A percentile compares a stretch with the other conserved stretches of the same genome.
These are phyloP conservation scores for Hymenoscyphus albidus DNA, from an alignment of 2,329 filamentous ascomycete species.

Conservation along the genomic window DNA sequence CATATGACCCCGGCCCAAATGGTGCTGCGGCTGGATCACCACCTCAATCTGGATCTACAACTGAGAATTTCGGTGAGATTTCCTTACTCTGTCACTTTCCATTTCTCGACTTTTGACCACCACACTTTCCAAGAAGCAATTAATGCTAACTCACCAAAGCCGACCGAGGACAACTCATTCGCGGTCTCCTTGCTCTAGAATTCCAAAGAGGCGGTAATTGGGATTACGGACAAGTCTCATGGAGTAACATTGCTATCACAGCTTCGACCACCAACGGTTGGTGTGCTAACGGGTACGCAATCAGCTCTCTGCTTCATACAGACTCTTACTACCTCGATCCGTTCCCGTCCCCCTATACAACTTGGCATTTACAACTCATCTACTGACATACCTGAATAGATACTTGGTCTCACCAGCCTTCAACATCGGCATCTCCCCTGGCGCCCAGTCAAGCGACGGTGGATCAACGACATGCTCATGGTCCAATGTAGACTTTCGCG, in stretches of 20 bases:
- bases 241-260: slow-evolving; percentile 20
- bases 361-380: neutral
- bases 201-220: slow-evolving; percentile 18
- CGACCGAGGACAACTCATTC: slow-evolving; percentile 13
- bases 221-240: slow-evolving; percentile 25
- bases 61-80: slow-evolving; percentile 18
- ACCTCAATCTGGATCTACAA: slow-evolving; percentile 19
- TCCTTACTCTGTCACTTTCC: too few relatives aligned
- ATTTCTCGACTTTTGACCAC: neutral
- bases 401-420: slow-evolving; percentile 13
- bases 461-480: slow-evolving; percentile 17
- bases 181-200: slow-evolving; percentile 21
- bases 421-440: slow-evolving; percentile 12
- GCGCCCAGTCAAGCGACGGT: slow-evolving; percentile 5
- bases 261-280: slow-evolving; percentile 16
- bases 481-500: slow-evolving; percentile 11
- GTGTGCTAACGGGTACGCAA: slow-evolving; percentile 12
- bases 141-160: slow-evolving; percentile 8
- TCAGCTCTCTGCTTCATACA: neutral
- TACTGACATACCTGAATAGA: slow-evolving; percentile 5
- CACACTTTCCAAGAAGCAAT: neutral
- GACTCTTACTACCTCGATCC: neutral
- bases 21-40: slow-evolving; percentile 17
- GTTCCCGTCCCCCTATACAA: neutral
- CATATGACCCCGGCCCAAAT: slow-evolving; percentile 17